Evolutionary conservation across 176 grass and related monocot genomes (phyloP), one percentile per base, ranked within the genome.

Genomic region (Phoenix roebelenii): DNA sequence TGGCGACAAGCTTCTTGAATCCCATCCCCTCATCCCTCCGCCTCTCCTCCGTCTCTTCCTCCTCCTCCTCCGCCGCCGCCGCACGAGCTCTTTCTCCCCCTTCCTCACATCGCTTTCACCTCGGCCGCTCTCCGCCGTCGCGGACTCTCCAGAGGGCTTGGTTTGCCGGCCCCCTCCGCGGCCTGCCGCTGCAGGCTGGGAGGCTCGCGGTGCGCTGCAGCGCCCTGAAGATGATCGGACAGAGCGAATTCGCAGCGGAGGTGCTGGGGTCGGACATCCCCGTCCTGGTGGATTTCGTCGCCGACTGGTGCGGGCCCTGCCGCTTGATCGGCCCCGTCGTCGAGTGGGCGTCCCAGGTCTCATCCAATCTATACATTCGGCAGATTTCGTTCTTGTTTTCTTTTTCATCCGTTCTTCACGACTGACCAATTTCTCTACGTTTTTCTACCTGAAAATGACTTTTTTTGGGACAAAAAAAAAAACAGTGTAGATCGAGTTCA

Each of bases 261-360:
- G 93, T 98, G 9, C 49, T 98, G 73, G 81, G 77, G 55, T 92
- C 93, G 28, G 84, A 92, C 20, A 50, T 98, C 2, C 93, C 87
- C 9, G 93, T 92, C 54, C 87, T 98, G 49, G 93, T 98, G 15
- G 93, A 98, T 57, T 98, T 98, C 77, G 82, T 98, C 44, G 93
- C 93, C 4, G 84, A 88, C 9, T 92, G 93, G 93, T 98, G 93
- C 68, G 93, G 93, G 16, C 93, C 93, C 50, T 98, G 93, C 84
- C 87, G 87, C 52, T 69, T 92, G 73, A 85, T 98, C 63, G 74
- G 87, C 9, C 82, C 93, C 14, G 66, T 76, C 66, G 74, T 98
- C 18, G 93, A 98, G 68, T 98, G 84, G 93, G 93, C 87, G 35
- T 83, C 87, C 54, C 65, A 85, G 81, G 92, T 82, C 3, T 67